These are phyloP conservation scores for Xylaria sp. DNA, from an alignment of 2,329 filamentous ascomycete genomes.

Conservation along the genomic window DNA sequence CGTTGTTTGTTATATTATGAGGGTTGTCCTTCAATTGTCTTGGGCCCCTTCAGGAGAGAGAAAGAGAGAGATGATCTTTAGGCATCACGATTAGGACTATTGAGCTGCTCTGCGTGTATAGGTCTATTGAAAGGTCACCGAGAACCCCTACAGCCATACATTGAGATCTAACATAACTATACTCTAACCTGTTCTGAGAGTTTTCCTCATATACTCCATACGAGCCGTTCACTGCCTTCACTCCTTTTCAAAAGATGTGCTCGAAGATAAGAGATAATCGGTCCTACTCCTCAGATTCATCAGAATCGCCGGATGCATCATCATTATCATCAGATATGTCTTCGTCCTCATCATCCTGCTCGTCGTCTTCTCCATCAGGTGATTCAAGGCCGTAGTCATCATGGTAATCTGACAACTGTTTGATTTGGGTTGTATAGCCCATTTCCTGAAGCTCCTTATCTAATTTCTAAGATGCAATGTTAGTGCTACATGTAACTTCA, in stretches of 20 bases:
- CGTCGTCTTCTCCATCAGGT: constrained; percentile 65
- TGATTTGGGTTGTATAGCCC: constrained; percentile 82
- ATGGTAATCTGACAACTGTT: constrained; percentile 81
- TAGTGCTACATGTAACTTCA: constrained; percentile 4
- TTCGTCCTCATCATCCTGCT: constrained; percentile 40
- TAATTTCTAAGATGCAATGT: constrained; percentile 67
- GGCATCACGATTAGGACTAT: no score
- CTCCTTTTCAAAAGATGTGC: not conserved
- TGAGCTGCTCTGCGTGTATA: not conserved
- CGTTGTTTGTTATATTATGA: no score
- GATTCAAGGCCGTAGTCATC: constrained; percentile 87
- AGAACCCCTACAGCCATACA: not conserved
- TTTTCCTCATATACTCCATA: not conserved
- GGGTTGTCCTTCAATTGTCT: not conserved
- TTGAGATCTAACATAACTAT: constrained; percentile 6
- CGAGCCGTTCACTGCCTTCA: not conserved
- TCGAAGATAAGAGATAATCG: not conserved
- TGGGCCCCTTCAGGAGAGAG: not conserved
- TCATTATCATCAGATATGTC: constrained; percentile 42
- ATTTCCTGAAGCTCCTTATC: constrained; percentile 77
- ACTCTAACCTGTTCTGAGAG: not conserved
- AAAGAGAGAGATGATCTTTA: not conserved
- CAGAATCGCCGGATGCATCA: constrained; percentile 30
- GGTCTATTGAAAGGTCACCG: not conserved
- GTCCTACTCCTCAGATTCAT: constrained; percentile 20